phyloP scores from a whole-genome alignment of 2,329 filamentous ascomycete species.

The Tolypocladium sp. region DNA sequence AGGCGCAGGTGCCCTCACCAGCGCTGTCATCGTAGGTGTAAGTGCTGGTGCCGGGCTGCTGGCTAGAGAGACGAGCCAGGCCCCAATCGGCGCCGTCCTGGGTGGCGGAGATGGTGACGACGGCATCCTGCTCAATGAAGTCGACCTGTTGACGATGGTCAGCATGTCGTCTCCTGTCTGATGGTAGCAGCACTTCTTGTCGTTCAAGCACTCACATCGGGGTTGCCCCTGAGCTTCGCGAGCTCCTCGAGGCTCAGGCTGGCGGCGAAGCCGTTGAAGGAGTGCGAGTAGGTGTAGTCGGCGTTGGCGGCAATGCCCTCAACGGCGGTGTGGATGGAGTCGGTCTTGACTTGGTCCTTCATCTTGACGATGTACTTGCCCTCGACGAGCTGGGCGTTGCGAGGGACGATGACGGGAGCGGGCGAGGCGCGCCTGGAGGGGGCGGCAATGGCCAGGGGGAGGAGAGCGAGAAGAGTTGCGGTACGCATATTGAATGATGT shows the following conservation, averaged over 20 bases:
- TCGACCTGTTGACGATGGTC: constrained; percentile 11
- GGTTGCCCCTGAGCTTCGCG: constrained; percentile 14
- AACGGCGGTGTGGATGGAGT: constrained; percentile 16
- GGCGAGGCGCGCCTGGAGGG: constrained; percentile 21
- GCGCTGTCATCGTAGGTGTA: constrained; percentile 29
- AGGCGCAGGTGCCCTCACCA: constrained; percentile 30
- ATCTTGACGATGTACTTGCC: constrained; percentile 30
- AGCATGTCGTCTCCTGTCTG: background rate
- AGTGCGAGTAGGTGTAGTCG: constrained; percentile 19
- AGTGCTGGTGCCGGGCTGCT: constrained; percentile 11
- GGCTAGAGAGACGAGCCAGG: constrained; percentile 27
- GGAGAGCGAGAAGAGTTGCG: constrained; percentile 21
- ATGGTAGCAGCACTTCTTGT: background rate
- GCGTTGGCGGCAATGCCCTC: constrained; percentile 18
- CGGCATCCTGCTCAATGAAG: constrained; percentile 30
- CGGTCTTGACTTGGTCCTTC: constrained; percentile 12
- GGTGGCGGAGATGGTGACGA: constrained; percentile 41
- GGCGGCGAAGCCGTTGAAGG: constrained; percentile 18
- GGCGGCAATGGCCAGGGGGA: constrained; percentile 21
- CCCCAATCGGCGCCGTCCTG: constrained; percentile 32
- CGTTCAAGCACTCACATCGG: constrained; percentile 9
- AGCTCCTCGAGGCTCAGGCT: constrained; percentile 14
- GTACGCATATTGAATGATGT: constrained; percentile 18
- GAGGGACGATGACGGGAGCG: constrained; percentile 23
- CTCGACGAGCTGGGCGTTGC: constrained; percentile 18